These are phyloP conservation scores for Carex kokanica DNA, from an alignment of 176 grass and related monocot species.

Conservation along the genomic window DNA sequence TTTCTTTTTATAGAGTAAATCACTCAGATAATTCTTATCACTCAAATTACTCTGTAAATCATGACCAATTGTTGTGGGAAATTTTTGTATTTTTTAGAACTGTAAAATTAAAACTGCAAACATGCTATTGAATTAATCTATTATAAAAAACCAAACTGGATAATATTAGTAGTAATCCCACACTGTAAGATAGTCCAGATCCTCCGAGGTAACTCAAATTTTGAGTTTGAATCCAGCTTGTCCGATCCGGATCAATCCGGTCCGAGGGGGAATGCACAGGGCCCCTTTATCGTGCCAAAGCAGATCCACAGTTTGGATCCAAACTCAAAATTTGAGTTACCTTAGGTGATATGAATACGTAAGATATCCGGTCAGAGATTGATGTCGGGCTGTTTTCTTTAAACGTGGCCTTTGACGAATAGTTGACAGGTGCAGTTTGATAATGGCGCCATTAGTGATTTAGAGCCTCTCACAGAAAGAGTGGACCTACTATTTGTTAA, in stretches of 20 bases:
- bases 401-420: neutral
- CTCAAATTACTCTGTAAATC: neutral
- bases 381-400: neutral
- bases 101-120: neutral
- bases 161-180: neutral
- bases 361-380: neutral
- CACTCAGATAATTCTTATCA: neutral
- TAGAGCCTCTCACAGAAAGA: neutral
- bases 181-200: neutral
- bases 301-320: too few relatives aligned
- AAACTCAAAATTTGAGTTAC: too few relatives aligned
- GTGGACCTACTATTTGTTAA: neutral
- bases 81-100: neutral
- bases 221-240: too few relatives aligned
- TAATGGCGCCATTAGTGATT: neutral
- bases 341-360: neutral
- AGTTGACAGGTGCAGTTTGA: neutral
- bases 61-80: neutral
- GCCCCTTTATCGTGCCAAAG: too few relatives aligned
- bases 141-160: neutral
- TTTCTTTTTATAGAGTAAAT: constrained; percentile 24
- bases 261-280: too few relatives aligned
- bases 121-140: neutral
- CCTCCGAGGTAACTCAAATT: too few relatives aligned
- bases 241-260: too few relatives aligned